Conservation (phyloP, 768 basidiomycete species). For the Mycena latifolia region DNA sequence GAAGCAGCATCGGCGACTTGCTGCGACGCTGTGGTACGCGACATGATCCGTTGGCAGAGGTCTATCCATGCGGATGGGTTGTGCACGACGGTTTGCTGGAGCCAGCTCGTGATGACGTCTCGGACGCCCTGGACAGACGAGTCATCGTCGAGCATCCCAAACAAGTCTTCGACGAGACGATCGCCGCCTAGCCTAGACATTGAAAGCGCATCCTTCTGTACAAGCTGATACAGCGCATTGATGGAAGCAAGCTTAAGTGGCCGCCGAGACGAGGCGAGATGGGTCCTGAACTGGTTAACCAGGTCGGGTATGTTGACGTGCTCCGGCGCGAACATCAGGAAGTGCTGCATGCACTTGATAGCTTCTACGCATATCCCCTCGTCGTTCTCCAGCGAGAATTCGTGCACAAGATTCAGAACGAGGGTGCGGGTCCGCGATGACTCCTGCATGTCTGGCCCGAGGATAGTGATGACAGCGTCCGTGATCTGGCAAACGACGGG, state of each 20-base stretch:
- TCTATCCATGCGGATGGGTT: conserved; percentile 99
- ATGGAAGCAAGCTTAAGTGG: conserved; percentile 95
- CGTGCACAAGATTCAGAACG: conserved; percentile 86
- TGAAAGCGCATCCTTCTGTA: conserved; percentile 91
- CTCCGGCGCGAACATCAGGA: conserved; percentile 95
- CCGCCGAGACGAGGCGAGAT: conserved; percentile 84
- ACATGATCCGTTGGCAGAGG: conserved; percentile 97
- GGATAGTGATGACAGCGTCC: conserved; percentile 92
- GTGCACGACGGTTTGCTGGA: conserved; percentile 92
- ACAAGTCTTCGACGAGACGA: conserved; percentile 92
- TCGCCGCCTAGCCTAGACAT: conserved; percentile 97
- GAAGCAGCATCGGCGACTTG: conserved; percentile 76
- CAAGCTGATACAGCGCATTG: conserved; percentile 96
- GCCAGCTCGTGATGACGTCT: conserved; percentile 94
- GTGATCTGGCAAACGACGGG: conserved; percentile 93
- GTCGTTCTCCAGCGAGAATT: conserved; percentile 88
- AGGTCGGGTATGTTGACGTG: conserved; percentile 85
- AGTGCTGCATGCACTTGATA: conserved; percentile 96
- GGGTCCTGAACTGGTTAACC: conserved; percentile 79
- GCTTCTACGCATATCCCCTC: conserved; percentile 93
- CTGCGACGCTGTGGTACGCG: conserved; percentile 88
- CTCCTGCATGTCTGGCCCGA: conserved; percentile 97
- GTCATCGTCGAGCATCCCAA: conserved; percentile 95
- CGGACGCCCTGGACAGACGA: conserved; percentile 94
- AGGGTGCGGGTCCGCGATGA: conserved; percentile 82